These are phyloP conservation scores for Madurella mycetomatis DNA, from an alignment of 2,329 filamentous ascomycete species.

Conservation along the genomic window DNA sequence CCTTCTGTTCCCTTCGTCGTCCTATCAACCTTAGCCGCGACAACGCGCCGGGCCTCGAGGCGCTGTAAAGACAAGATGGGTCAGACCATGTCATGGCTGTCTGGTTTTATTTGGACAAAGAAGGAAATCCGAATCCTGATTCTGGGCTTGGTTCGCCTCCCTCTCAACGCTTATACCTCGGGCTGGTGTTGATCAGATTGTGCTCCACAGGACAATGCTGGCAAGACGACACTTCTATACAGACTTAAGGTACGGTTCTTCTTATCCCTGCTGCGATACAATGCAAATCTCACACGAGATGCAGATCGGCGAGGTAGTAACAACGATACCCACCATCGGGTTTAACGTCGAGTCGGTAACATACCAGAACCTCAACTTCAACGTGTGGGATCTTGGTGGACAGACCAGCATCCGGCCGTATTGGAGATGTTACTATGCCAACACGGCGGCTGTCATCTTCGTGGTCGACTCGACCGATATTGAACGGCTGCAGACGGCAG, in stretches of 20 bases:
- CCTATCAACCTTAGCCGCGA: not conserved
- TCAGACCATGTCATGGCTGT: conserved; percentile 65
- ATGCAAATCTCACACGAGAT: conserved; percentile 4
- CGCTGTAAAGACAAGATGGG: conserved; percentile 48
- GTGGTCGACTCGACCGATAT: conserved; percentile 98
- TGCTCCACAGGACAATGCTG: conserved; percentile 77
- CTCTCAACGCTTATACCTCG: conserved; percentile 9
- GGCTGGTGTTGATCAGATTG: conserved; percentile 20
- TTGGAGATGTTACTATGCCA: conserved; percentile 99
- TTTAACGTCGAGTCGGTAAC: conserved; percentile 99
- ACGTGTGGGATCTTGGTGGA: conserved; percentile 97
- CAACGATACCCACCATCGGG: conserved; percentile 97
- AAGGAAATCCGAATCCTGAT: conserved; percentile 98
- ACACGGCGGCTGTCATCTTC: conserved; percentile 97
- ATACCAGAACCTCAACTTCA: conserved; percentile 98
- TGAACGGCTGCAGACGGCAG: conserved; percentile 84
- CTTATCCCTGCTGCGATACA: not conserved
- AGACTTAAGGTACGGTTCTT: conserved; percentile 71
- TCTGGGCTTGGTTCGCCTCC: conserved; percentile 70
- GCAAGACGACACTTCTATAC: conserved; percentile 96
- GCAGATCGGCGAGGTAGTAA: conserved; percentile 96
- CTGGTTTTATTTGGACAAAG: conserved; percentile 76
- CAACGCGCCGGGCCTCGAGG: conserved; percentile 9
- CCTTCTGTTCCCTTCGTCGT: not conserved
- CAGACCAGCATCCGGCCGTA: conserved; percentile 99